Conservation (phyloP, 208 protist genomes). For the Leishmania amazonensis region DNA sequence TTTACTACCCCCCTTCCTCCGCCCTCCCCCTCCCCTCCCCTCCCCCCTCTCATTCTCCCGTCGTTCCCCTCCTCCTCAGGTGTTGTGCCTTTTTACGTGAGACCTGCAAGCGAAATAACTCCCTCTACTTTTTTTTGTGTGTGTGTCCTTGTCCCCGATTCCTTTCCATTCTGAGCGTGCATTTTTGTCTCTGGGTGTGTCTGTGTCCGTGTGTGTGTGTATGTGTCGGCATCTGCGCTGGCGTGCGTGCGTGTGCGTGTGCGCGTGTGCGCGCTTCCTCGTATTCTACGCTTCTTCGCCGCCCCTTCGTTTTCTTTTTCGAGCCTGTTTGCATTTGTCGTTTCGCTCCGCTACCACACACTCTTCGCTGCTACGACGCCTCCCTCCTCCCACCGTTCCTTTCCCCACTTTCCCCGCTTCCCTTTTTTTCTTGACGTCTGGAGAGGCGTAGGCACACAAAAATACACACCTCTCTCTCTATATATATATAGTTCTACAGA, state of each 20-base stretch:
- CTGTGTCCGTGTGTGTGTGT: neutral
- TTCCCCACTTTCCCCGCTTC: too few relatives aligned
- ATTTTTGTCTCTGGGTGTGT: neutral
- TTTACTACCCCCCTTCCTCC: neutral
- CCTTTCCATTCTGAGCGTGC: neutral
- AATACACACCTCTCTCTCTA: neutral
- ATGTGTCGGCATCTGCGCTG: neutral
- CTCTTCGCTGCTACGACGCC: too few relatives aligned
- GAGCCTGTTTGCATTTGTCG: too few relatives aligned
- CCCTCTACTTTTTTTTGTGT: neutral
- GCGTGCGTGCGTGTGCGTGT: neutral
- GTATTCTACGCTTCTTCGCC: neutral
- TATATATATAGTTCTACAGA: too few relatives aligned
- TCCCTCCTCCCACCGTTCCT: neutral
- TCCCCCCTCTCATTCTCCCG: neutral
- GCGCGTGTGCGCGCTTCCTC: neutral
- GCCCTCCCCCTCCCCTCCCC: too few relatives aligned
- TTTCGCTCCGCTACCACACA: neutral
- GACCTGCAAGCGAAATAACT: neutral
- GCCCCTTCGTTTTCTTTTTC: neutral
- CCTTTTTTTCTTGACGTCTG: neutral
- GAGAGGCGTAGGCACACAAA: neutral
- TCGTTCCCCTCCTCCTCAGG: neutral
- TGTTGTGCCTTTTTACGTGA: neutral
- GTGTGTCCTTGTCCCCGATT: neutral